Evolutionary conservation across 2,329 filamentous ascomycete genomes (phyloP).

Genomic region (Exserohilum turcica): DNA sequence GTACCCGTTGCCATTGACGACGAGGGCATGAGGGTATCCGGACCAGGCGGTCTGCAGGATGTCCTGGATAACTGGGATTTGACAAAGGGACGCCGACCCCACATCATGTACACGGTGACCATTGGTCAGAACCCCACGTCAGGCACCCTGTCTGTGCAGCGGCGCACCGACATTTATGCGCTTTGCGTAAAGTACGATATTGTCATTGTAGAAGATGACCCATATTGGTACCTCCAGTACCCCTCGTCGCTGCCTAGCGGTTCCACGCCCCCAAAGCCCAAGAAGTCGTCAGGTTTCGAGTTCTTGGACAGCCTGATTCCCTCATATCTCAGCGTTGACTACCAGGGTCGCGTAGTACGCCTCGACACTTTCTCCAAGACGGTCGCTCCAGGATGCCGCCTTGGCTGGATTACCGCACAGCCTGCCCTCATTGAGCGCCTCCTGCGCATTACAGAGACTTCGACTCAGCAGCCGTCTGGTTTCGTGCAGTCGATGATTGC

Average conservation of each 20-base stretch:
- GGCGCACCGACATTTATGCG: constrained; percentile 78
- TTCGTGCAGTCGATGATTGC: constrained; percentile 86
- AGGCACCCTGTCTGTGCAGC: constrained; percentile 71
- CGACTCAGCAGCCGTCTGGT: constrained; percentile 83
- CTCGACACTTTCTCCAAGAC: constrained; percentile 96
- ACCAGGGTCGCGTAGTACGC: constrained; percentile 83
- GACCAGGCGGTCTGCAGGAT: constrained; percentile 74
- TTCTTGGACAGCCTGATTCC: constrained; percentile 85
- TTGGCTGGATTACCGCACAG: constrained; percentile 90
- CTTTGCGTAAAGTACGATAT: constrained; percentile 84
- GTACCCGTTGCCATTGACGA: constrained; percentile 76
- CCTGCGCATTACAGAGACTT: constrained; percentile 73
- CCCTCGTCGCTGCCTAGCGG: constrained; percentile 65
- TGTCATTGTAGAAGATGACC: constrained; percentile 91
- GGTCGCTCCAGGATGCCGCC: constrained; percentile 82
- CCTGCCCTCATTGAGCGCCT: constrained; percentile 77
- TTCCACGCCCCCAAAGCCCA: constrained; percentile 43
- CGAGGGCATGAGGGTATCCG: constrained; percentile 77
- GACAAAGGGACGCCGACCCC: constrained; percentile 73
- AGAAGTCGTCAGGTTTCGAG: constrained; percentile 66
- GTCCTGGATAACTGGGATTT: constrained; percentile 83
- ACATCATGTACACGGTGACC: constrained; percentile 89
- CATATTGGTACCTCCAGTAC: constrained; percentile 94
- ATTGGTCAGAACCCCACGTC: constrained; percentile 90
- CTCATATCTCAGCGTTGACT: constrained; percentile 80